Conservation (phyloP, 345 rosid genomes). For the Litchi chinensis region DNA sequence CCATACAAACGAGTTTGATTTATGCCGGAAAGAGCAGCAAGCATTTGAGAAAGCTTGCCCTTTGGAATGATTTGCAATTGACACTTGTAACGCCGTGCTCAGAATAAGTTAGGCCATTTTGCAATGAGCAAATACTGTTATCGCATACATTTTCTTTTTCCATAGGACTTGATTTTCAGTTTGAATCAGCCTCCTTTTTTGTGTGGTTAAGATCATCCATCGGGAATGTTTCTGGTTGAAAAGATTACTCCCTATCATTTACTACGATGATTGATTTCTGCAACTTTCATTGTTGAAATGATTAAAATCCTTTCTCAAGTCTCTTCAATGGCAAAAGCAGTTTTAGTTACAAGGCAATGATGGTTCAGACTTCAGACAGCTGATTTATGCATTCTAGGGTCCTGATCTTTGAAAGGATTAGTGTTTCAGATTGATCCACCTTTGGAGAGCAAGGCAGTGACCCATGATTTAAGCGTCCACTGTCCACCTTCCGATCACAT, state of each 20-base stretch:
- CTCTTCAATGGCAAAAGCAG: not conserved
- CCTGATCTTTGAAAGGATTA: too few species aligned
- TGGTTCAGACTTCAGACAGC: not conserved
- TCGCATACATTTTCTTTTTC: slow-evolving; percentile 16
- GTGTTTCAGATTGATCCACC: not conserved
- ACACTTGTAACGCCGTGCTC: slow-evolving; percentile 12
- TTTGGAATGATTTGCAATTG: slow-evolving; percentile 51
- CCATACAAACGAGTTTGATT: slow-evolving; percentile 89
- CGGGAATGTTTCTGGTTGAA: slow-evolving; percentile 8
- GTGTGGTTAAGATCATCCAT: not conserved
- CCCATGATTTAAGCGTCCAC: not conserved
- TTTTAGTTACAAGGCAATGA: not conserved
- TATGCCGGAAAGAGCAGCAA: slow-evolving; percentile 96
- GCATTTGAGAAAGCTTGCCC: slow-evolving; percentile 95
- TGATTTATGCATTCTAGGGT: not conserved
- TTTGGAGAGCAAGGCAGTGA: not conserved
- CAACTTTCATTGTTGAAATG: not conserved
- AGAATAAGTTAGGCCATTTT: slow-evolving; percentile 47
- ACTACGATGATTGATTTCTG: not conserved
- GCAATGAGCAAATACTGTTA: slow-evolving; percentile 37
- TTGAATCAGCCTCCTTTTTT: slow-evolving; percentile 7
- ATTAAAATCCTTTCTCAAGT: not conserved
- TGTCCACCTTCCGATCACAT: not conserved
- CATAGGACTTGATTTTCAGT: not conserved
- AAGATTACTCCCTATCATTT: not conserved